Conservation (phyloP, 73 alveolate species). For the Symbiodinium pilosum region DNA sequence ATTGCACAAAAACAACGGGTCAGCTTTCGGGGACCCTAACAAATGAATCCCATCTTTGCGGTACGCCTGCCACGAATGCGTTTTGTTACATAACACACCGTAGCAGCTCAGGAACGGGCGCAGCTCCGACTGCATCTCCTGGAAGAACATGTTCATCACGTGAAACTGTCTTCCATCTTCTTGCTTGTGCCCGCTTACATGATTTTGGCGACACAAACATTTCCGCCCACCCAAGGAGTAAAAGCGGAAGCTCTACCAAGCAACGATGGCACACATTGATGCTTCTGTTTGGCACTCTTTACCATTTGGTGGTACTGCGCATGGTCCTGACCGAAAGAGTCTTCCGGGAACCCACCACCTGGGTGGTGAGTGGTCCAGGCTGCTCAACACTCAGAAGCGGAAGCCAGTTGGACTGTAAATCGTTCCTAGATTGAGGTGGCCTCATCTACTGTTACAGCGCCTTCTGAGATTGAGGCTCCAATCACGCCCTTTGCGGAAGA, state of each 20-base stretch:
- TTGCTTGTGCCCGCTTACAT: not conserved
- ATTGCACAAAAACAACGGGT: too few relatives aligned
- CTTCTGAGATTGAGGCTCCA: slow-evolving; percentile 48
- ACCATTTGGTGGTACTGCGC: not conserved
- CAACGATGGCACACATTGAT: too few relatives aligned
- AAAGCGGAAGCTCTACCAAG: too few relatives aligned
- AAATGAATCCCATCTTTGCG: not conserved
- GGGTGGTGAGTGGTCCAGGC: too few relatives aligned
- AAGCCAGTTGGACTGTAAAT: not conserved
- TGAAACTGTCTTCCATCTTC: not conserved
- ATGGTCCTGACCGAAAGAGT: slow-evolving; percentile 44
- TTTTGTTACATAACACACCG: not conserved
- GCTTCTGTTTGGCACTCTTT: not conserved
- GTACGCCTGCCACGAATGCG: not conserved
- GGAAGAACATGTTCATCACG: not conserved
- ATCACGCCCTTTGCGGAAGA: slow-evolving; percentile 59
- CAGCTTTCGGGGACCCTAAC: too few relatives aligned
- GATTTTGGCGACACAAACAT: too few relatives aligned
- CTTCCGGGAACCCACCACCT: slow-evolving; percentile 77
- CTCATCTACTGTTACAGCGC: not conserved
- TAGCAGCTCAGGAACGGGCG: not conserved
- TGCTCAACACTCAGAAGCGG: not conserved
- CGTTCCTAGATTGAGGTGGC: too few relatives aligned
- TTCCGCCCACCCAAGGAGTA: too few relatives aligned
- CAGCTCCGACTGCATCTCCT: not conserved